These are phyloP conservation scores for Candida sojae DNA, from an alignment of 1,139 yeast species.

Conservation along the genomic window DNA sequence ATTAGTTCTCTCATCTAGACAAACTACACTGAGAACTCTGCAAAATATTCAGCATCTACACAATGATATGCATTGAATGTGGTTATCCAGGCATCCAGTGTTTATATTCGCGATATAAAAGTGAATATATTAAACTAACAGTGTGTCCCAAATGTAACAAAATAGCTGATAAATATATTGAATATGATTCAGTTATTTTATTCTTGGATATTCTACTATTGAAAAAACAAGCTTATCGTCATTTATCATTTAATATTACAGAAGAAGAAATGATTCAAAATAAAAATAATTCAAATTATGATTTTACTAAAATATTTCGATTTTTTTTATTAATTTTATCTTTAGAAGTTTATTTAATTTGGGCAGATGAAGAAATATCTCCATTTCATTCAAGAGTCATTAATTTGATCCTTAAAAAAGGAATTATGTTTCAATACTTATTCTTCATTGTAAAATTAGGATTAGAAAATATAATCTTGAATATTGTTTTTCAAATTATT, in stretches of 20 bases:
- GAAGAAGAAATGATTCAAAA: constrained; percentile 24
- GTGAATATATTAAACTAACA: constrained; percentile 77
- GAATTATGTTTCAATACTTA: constrained; percentile 61
- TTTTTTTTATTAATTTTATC: constrained; percentile 65
- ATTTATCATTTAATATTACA: constrained; percentile 76
- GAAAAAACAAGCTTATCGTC: constrained; percentile 89
- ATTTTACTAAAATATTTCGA: constrained; percentile 32
- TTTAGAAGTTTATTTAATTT: constrained; percentile 87
- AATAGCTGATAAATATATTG: constrained; percentile 89
- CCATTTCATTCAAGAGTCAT: neutral
- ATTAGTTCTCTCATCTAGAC: too few relatives aligned
- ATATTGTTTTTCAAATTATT: constrained; percentile 47
- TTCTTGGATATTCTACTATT: constrained; percentile 81
- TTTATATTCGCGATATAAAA: constrained; percentile 72
- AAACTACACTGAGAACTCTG: too few relatives aligned
- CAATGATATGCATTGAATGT: constrained; percentile 91
- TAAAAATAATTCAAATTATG: neutral
- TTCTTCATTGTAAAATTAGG: constrained; percentile 66
- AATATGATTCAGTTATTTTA: constrained; percentile 79
- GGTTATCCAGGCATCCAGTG: constrained; percentile 57
- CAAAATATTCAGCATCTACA: neutral
- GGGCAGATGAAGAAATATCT: constrained; percentile 85
- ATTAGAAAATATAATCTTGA: constrained; percentile 57
- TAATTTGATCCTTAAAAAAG: constrained; percentile 37
- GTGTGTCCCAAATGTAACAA: constrained; percentile 72